Evolutionary conservation across 2,329 filamentous ascomycete species (phyloP), one percentile per base, ranked within the genome.

Genomic region (Fusarium nanum): DNA sequence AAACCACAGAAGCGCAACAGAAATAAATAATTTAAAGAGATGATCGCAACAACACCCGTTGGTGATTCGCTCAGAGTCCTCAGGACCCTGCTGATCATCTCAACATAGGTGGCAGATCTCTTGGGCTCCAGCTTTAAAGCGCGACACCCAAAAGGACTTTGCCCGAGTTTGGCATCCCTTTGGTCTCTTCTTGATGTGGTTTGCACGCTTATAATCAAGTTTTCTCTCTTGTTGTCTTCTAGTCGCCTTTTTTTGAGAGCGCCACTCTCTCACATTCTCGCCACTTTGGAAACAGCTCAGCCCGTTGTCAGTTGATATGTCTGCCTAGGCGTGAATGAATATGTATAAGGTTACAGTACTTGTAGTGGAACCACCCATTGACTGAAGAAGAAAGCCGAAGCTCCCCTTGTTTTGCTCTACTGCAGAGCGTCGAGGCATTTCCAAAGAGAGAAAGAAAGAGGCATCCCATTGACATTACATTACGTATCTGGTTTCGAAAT

Each of bases 81-180:
- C 27, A 44, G 54, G 70, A 72, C 70, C 70, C 68, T 71, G 68
- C 66, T 72, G 70, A 72, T 72, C 70, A 72, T 52, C 58, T 58
- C 60, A 52, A 47, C 56, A 55, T 62, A 72, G 48, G 67, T 70
- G 56, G 66, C 56, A 72, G 58, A 72, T 72, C 69, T 64, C 49
- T 57, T 55, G 30, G 52, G 40, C 23, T 52, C 40, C 9, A 18
- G 34, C 34, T 37, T 37, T 37, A 25, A 34, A 53, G 18, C 40
- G 55, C 54, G 48, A 59, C 63, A 42, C 56, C 62, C 37, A 54
- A 56, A 50, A 56, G 49, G 44, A 66, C 49, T 50, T 56, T 71
- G 32, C 49, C 68, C 53, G 49, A 61, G 55, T 59, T 42, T 42
- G n/a, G 49, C 25, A 42, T 22, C 30, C 34, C 25, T 52, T 27